Evolutionary conservation across 441 rosid species (phyloP).

Genomic region (Erysimum pusillum): DNA sequence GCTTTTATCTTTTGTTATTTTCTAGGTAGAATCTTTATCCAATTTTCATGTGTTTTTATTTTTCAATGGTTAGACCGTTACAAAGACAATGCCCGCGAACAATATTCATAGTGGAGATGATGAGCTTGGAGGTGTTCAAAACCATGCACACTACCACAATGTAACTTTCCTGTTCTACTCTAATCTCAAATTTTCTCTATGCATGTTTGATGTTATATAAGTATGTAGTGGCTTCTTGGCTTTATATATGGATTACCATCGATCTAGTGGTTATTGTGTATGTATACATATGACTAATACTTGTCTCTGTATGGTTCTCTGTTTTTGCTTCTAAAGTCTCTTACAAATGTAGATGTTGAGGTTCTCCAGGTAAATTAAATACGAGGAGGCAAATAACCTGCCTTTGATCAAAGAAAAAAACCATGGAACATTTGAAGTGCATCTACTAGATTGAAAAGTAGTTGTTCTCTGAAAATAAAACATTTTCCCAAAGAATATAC

Average conservation of each 20-base stretch:
- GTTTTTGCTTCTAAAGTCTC: background rate
- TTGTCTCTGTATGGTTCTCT: background rate
- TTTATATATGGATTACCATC: slow-evolving; percentile 1
- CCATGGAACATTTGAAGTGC: background rate
- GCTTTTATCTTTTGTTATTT: background rate
- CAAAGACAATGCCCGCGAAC: slow-evolving; percentile 93
- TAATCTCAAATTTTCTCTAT: background rate
- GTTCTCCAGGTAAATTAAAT: background rate
- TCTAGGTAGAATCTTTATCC: slow-evolving; percentile 39
- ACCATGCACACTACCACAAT: slow-evolving; percentile 92
- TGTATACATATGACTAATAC: background rate
- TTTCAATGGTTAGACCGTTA: slow-evolving; percentile 62
- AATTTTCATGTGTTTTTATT: background rate
- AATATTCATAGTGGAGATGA: slow-evolving; percentile 84
- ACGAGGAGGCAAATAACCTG: no score
- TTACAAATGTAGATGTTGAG: slow-evolving; percentile 11
- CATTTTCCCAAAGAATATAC: background rate
- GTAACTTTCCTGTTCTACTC: slow-evolving; percentile 53
- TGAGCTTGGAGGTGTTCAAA: slow-evolving; percentile 88
- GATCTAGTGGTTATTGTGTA: background rate
- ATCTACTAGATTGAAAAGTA: slow-evolving; percentile 5
- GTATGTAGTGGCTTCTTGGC: slow-evolving; percentile 4
- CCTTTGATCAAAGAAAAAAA: no score
- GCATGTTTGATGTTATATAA: slow-evolving; percentile 17
- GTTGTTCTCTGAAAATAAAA: no score